Percentiles rank a stretch among this genome's conserved stretches.
phyloP scores from a whole-genome alignment of 305 asterid genomes.

The Solanum hybrid region DNA sequence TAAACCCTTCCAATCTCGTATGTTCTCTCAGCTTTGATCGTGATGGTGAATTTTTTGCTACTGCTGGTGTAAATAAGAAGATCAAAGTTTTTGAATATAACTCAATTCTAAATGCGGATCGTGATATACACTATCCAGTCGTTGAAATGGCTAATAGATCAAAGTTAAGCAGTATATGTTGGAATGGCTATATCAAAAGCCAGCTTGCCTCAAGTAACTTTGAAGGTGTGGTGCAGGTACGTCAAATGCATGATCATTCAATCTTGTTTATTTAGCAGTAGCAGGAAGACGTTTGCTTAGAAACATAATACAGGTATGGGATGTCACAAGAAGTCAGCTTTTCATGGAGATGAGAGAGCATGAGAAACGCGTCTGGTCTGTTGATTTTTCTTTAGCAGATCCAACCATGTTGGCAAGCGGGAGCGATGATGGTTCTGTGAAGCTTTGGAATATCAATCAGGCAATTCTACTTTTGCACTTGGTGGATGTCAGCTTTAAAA shows the following conservation, averaged over 20 bases:
- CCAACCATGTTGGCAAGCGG: slow-evolving; percentile 97
- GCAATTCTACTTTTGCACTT: slow-evolving; percentile 96
- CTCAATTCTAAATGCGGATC: slow-evolving; percentile 56
- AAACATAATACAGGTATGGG: slow-evolving; percentile 72
- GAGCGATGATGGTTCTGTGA: slow-evolving; percentile 91
- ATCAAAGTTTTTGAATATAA: slow-evolving; percentile 87
- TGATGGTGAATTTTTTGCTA: slow-evolving; percentile 92
- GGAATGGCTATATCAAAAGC: slow-evolving; percentile 92
- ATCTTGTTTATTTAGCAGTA: not conserved
- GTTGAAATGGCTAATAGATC: slow-evolving; percentile 88
- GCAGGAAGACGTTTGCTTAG: not conserved
- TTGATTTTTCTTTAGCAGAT: slow-evolving; percentile 88
- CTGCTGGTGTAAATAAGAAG: slow-evolving; percentile 97
- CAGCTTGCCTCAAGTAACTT: slow-evolving; percentile 97
- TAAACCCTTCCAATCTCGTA: slow-evolving; percentile 83
- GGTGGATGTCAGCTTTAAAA: slow-evolving; percentile 91
- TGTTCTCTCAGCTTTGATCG: slow-evolving; percentile 94
- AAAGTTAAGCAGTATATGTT: slow-evolving; percentile 91
- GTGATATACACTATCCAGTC: slow-evolving; percentile 90
- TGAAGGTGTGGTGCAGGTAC: slow-evolving; percentile 96
- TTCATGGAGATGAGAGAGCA: slow-evolving; percentile 96
- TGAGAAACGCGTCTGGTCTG: slow-evolving; percentile 90
- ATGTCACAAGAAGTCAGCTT: slow-evolving; percentile 76
- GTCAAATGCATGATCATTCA: not conserved
- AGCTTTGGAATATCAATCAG: slow-evolving; percentile 99